Base-by-base conservation (phyloP, 306 rosid genomes). In the Gillenia trifoliata region DNA sequence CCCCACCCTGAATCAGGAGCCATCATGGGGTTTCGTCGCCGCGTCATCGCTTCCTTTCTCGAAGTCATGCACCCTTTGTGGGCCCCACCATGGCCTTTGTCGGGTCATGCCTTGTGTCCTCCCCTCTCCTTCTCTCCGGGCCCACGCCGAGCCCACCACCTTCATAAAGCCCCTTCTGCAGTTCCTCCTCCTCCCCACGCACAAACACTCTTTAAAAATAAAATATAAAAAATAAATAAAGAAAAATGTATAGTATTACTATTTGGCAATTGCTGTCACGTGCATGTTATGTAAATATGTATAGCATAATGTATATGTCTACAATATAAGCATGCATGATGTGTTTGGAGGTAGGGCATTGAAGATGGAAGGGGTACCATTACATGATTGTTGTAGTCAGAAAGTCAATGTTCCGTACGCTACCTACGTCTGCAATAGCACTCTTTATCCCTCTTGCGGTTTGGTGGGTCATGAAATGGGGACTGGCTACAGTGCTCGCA, bases 71-170 rank as follows among this genome's bases (percentile, higher is more conserved):
- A 69, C 29, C 12, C 3, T 3, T 13, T 0, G 55, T 74, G 83
- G 87, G 71, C 30, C 81, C 87, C 73, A 71, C 23, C 17, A 11
- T 13, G n/a, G 33, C 38, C 40, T 69, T 69, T 77, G 79, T 80
- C 84, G 66, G 80, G 79, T 69, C 82, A 62, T 64, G 77, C 77
- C 60, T 68, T 22, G 82, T 56, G 73, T 50, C 22, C 52, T 45
- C 77, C 60, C 23, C 54, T 33, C 34, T 17, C 45, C 36, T 26
- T 12, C 63, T 31, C 71, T 20, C 75, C 47, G 16, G 12, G 43
- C 11, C 41, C 62, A 31, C n/a, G 9, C 31, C 30, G 20, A 25
- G 30, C 68, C 68, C 45, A 64, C 28, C 68, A 19, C 16, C 26
- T 5, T 40, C 45, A 13, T 19, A 33, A 64, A 2, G 5, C 26